Percentiles rank a stretch among this genome's conserved stretches.
Conservation (phyloP, 176 grass and related monocot genomes). For the Carex pumila region DNA sequence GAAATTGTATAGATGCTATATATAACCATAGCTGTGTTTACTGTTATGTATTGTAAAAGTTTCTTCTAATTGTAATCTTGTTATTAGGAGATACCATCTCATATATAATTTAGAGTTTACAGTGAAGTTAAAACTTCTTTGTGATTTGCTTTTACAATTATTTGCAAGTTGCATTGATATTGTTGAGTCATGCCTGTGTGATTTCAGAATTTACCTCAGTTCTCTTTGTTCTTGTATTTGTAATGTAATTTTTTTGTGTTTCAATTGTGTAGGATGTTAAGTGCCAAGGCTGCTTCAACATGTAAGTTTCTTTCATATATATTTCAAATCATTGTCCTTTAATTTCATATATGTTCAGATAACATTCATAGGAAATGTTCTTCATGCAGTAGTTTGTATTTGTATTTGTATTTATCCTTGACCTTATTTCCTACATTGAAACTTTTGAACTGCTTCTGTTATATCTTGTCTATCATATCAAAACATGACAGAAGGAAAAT, state of each 20-base stretch:
- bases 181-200: background rate
- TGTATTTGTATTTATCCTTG: background rate
- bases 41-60: background rate
- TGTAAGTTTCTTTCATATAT: constrained; percentile 26
- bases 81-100: background rate
- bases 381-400: background rate
- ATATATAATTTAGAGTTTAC: background rate
- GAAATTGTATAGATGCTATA: background rate
- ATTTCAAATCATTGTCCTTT: too few species aligned
- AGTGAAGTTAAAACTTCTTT: background rate
- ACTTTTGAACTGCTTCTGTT: background rate
- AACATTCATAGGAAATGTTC: background rate
- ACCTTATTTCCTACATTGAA: background rate
- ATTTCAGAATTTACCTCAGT: background rate
- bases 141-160: background rate
- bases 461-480: background rate
- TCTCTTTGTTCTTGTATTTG: background rate
- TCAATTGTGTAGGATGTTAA: constrained; percentile 51
- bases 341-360: background rate
- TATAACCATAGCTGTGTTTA: background rate
- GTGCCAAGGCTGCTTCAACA: constrained; percentile 68
- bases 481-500: background rate
- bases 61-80: background rate
- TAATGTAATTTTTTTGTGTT: background rate
- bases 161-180: background rate